Evolutionary conservation across 1,284 basidiomycete genomes (phyloP), one percentile per base, ranked within the genome.

Genomic region (Mycena sp.): DNA sequence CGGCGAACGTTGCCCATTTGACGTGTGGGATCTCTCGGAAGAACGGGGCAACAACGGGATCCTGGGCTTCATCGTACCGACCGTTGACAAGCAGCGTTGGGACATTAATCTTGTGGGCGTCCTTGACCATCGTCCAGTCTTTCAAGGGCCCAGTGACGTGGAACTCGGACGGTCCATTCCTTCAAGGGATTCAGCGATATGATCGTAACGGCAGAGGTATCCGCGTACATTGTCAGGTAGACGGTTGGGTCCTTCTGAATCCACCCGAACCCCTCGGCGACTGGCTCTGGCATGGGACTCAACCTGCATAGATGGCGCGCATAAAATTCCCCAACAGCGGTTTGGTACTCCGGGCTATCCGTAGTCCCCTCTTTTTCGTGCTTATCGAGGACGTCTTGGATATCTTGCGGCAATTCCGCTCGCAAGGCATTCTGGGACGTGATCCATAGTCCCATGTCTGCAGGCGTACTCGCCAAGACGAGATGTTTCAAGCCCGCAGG

Each of bases 91-190:
- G 63, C n/a, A 87, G 72, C 1, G 84, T 86, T 3, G 84, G 78
- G 3, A 77, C 79, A 3, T 68, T 70, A 66, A 88, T 84, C 50
- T 78, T 80, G 68, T 80, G 76, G 23, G 83, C 60, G 6, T 81
- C 74, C 19, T 80, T 73, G 12, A 83, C 70, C 44, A 85, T 75
- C 10, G 75, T 76, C 85, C 85, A 88, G 4, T 74, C 73, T 68
- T 81, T 85, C 50, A 88, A 72, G 5, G 78, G 76, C 2, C 85
- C 85, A 2, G 74, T 77, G 61, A 85, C 74, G 57, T 77, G 67
- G 69, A 86, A 86, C 57, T 85, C 83, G 29, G 80, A 82, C 0
- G 84, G 82, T 6, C 87, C 85, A 29, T 81, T 78, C 82, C 85
- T 87, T 35, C 30, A 37, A 35, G 25, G n/a, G 5, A 6, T 43